Evolutionary conservation across 2,329 filamentous ascomycete genomes (phyloP).

Genomic region (Hymenoscyphus linearis): DNA sequence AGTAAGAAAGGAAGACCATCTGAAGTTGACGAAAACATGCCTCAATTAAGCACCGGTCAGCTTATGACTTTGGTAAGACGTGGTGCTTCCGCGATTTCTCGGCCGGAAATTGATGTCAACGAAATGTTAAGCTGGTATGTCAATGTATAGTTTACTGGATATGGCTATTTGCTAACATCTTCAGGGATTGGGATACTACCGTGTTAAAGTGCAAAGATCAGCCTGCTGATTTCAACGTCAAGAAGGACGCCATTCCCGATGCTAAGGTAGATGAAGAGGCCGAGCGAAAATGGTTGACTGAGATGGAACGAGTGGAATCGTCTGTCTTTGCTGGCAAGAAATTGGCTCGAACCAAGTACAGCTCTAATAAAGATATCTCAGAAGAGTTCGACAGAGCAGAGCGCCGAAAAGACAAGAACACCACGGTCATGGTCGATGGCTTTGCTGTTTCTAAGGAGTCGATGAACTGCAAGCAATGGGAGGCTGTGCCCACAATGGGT

Average conservation of each 20-base stretch:
- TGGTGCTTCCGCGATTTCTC: conserved; percentile 47
- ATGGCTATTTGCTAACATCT: conserved; percentile 8
- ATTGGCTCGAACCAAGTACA: conserved; percentile 35
- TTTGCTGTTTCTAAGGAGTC: conserved; percentile 52
- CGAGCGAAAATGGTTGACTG: conserved; percentile 50
- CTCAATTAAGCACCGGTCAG: conserved; percentile 45
- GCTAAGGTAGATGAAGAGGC: conserved; percentile 38
- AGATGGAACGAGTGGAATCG: conserved; percentile 51
- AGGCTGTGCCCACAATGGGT: conserved; percentile 51
- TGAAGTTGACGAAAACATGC: conserved; percentile 40
- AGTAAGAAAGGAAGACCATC: conserved; percentile 26
- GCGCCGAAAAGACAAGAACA: conserved; percentile 50
- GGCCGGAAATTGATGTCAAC: conserved; percentile 46
- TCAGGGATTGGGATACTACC: conserved; percentile 46
- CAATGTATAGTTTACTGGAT: not conserved
- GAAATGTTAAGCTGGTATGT: conserved; percentile 49
- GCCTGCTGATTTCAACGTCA: conserved; percentile 37
- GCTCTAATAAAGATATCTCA: conserved; percentile 32
- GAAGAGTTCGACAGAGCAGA: conserved; percentile 39
- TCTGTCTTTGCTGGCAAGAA: conserved; percentile 53
- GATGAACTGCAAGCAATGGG: conserved; percentile 46
- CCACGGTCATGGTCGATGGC: conserved; percentile 51
- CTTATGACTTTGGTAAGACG: conserved; percentile 50
- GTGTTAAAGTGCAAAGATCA: conserved; percentile 49
- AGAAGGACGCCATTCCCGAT: conserved; percentile 29